Evolutionary conservation across 2,329 filamentous ascomycete genomes (phyloP).

Genomic region (Ophiocordyceps unilateralis): DNA sequence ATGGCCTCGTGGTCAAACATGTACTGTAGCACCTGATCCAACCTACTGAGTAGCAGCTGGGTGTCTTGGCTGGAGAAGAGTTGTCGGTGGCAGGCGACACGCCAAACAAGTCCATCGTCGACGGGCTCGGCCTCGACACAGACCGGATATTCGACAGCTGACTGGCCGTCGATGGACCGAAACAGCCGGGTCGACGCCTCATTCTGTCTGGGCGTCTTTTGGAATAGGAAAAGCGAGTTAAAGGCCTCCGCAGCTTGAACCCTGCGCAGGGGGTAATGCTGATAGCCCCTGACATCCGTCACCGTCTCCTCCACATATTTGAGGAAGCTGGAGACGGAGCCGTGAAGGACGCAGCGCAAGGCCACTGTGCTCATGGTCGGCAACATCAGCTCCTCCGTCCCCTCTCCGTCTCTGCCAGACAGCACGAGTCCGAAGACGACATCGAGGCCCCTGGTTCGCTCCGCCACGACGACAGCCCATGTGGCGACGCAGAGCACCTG

Average conservation of each 20-base stretch:
- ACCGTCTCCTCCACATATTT: conserved; percentile 57
- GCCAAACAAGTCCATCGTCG: conserved; percentile 43
- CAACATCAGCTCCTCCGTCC: conserved; percentile 53
- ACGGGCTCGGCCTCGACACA: conserved; percentile 64
- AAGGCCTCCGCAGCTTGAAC: conserved; percentile 36
- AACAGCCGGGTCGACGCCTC: conserved; percentile 24
- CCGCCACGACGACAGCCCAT: conserved; percentile 56
- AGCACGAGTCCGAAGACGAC: conserved; percentile 70
- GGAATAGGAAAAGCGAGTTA: conserved; percentile 39
- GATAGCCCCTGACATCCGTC: conserved; percentile 47
- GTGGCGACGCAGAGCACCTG: conserved; percentile 63
- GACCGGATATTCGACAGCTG: conserved; percentile 64
- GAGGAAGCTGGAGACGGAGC: conserved; percentile 45
- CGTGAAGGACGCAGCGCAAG: conserved; percentile 56
- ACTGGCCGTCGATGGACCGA: conserved; percentile 42
- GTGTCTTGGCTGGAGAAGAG: conserved; percentile 30
- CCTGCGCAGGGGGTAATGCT: conserved; percentile 61
- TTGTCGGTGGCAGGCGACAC: conserved; percentile 48
- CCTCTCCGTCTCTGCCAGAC: conserved; percentile 64
- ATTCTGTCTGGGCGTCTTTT: conserved; percentile 15
- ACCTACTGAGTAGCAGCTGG: conserved; percentile 31
- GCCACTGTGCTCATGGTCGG: conserved; percentile 87
- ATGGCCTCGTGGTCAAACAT: conserved; percentile 32
- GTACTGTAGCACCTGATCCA: conserved; percentile 41
- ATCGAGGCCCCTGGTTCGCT: conserved; percentile 46